phyloP scores from a whole-genome alignment of 2,329 filamentous ascomycete species.

The Alternaria rosae region DNA sequence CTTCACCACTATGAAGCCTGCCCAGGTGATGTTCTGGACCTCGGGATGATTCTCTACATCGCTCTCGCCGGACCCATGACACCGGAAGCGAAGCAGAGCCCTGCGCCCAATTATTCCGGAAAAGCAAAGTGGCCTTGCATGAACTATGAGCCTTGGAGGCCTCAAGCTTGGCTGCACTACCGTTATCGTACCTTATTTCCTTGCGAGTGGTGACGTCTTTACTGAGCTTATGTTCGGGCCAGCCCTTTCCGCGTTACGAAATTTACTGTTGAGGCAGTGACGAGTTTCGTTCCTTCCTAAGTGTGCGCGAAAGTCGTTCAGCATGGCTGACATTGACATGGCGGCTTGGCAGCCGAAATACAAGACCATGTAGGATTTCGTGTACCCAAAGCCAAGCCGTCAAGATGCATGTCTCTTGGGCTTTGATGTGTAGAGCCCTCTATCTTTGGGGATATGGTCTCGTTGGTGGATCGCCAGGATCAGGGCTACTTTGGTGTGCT shows the following conservation, averaged over 20 bases:
- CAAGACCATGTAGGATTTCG: not conserved
- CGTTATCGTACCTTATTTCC: not conserved
- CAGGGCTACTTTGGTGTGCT: too few relatives aligned
- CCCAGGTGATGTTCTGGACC: not conserved
- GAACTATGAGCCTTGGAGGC: not conserved
- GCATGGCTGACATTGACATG: not conserved
- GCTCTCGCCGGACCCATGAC: not conserved
- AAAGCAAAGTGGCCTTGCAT: not conserved
- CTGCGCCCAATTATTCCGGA: not conserved
- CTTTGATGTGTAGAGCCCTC: too few relatives aligned
- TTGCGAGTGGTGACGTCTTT: not conserved
- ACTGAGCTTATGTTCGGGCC: not conserved
- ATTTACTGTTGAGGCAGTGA: not conserved
- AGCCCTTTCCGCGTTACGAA: not conserved
- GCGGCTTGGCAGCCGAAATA: not conserved
- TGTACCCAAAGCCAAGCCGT: not conserved
- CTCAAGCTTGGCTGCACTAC: not conserved
- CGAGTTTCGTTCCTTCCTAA: not conserved
- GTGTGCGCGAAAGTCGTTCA: not conserved
- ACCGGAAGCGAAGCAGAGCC: not conserved
- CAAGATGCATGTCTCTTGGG: not conserved
- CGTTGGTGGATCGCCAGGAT: too few relatives aligned
- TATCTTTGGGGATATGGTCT: too few relatives aligned
- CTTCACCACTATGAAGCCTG: constrained; percentile 9
- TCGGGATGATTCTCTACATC: not conserved